Evolutionary conservation across 345 rosid species (phyloP), one percentile per base, ranked within the genome.

Genomic region (Hirschfeldia incana): DNA sequence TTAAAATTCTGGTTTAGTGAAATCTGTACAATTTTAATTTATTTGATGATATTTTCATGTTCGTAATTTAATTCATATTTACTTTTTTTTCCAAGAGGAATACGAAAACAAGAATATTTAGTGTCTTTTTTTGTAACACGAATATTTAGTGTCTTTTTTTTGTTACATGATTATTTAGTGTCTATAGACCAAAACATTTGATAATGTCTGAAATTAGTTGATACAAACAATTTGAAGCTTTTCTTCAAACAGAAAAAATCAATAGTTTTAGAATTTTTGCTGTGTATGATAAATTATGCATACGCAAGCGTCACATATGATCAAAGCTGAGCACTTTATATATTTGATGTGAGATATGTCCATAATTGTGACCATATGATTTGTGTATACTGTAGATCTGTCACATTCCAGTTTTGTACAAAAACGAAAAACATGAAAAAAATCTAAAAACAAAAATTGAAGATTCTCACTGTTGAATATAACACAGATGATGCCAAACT

Each of bases 281-380:
- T 39, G 8, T 36, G 7, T 39, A 44, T 42, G n/a, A 39, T 42
- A 42, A 44, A 46, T 46, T 12, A 46, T 46, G 53, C 53, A 12
- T 46, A 46, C 42, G 77, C 73, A 67, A 72, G 74, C 74, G 82
- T 73, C 42, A 36, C 8, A 36, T 73, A 67, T 73, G 78, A 74
- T 74, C 66, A 80, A 80, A 62, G 61, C 15, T 62, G 39, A 69
- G 39, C 39, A 16, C 51, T 49, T 74, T 27, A 63, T 55, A 74
- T 62, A 76, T 55, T 74, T 80, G 83, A 80, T 69, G 83, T 80
- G 79, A 80, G 65, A 74, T 74, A 80, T 80, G 79, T 74, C 79
- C 75, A 80, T 69, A 74, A 74, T 74, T 74, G 75, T 80, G 69
- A 74, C 79, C 76, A 74, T 69, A 74, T 64, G 71, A 74, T 69